A percentile compares a stretch with the other conserved stretches of the same genome.
Evolutionary conservation across 2,329 filamentous ascomycete species (phyloP).

Genomic region (Calonectria crousiana): DNA sequence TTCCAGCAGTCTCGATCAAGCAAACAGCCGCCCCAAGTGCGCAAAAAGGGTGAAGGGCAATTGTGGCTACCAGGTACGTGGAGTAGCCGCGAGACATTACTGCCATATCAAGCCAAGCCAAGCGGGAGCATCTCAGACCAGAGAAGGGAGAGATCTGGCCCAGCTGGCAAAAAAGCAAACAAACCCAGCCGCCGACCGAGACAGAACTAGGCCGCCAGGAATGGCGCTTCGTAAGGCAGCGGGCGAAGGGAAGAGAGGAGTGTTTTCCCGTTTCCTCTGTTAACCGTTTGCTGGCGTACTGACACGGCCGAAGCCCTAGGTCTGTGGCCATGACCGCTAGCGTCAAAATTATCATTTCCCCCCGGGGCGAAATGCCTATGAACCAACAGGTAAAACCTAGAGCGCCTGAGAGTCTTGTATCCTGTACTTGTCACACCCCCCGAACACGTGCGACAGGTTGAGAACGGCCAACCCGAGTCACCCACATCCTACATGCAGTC

Average conservation of each 20-base stretch:
- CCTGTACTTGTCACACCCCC: conserved; percentile 19
- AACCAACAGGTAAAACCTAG: conserved; percentile 21
- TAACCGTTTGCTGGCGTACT: conserved; percentile 18
- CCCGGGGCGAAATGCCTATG: conserved; percentile 17
- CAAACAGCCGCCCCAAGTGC: conserved; percentile 9
- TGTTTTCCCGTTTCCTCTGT: conserved; percentile 14
- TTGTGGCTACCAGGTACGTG: conserved; percentile 11
- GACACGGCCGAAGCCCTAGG: conserved; percentile 25
- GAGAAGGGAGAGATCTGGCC: conserved; percentile 22
- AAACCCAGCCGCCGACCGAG: conserved; percentile 16
- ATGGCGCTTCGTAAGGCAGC: conserved; percentile 21
- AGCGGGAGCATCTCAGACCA: conserved; percentile 28
- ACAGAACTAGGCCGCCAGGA: conserved; percentile 13
- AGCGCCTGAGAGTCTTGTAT: conserved; percentile 22
- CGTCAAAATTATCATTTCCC: conserved; percentile 23
- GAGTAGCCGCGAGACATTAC: conserved; percentile 22
- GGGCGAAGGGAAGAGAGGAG: conserved; percentile 22
- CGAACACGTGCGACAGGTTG: conserved; percentile 15
- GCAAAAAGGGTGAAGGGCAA: not conserved
- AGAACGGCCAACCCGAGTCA: conserved; percentile 17
- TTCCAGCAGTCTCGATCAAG: not conserved
- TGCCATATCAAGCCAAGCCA: conserved; percentile 22
- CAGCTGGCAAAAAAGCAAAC: conserved; percentile 19
- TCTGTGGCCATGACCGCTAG: conserved; percentile 26
- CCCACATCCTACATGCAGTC: conserved; percentile 17